phyloP scores from a whole-genome alignment of 345 rosid genomes.

The Rhodomyrtus tomentosa region DNA sequence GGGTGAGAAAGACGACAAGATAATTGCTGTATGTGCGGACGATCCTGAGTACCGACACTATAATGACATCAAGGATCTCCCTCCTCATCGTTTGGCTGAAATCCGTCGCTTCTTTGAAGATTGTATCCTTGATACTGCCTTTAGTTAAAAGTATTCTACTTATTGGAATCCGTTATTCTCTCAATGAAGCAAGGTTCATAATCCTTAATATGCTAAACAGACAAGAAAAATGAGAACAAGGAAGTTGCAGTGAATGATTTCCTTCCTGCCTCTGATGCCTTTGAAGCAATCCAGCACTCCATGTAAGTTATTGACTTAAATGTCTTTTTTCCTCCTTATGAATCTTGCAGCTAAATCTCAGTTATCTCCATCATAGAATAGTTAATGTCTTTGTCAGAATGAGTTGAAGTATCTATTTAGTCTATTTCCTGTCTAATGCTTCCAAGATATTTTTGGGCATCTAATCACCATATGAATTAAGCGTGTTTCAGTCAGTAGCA shows the following conservation, averaged over 20 bases:
- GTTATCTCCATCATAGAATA: background rate
- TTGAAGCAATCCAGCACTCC: conserved; percentile 73
- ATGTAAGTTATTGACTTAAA: conserved; percentile 36
- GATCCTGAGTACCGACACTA: conserved; percentile 46
- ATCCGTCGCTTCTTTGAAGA: conserved; percentile 56
- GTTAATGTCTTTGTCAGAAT: background rate
- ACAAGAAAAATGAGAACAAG: conserved; percentile 52
- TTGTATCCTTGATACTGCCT: conserved; percentile 20
- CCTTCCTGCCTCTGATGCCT: conserved; percentile 65
- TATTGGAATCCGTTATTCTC: background rate
- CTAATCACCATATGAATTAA: background rate
- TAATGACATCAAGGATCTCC: conserved; percentile 39
- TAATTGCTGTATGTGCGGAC: conserved; percentile 50
- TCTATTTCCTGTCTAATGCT: background rate
- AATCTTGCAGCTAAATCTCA: background rate
- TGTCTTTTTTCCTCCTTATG: background rate
- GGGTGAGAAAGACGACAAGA: conserved; percentile 98
- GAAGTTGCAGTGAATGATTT: conserved; percentile 94
- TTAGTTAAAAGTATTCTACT: background rate
- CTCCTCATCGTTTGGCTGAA: conserved; percentile 48
- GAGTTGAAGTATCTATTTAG: background rate
- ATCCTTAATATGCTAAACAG: conserved; percentile 17
- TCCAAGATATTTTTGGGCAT: background rate
- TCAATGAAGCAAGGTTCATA: background rate
- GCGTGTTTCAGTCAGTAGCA: background rate